Evolutionary conservation across 164 flowering plant genomes (phyloP).

Genomic region (Umbellularia californica): DNA sequence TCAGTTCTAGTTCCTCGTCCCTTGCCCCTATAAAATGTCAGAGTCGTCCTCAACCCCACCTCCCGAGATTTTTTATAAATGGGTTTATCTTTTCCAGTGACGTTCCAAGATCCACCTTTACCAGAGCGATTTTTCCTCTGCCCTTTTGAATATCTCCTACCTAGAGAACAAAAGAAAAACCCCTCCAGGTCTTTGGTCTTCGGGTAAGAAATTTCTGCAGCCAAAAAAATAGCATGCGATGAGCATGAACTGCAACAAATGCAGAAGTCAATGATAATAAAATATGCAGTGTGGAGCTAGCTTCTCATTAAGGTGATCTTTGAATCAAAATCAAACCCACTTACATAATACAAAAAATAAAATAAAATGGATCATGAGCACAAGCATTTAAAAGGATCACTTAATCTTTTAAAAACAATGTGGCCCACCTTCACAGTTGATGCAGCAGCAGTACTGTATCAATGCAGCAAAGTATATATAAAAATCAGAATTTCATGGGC

Average conservation of each 20-base stretch:
- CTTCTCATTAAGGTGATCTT: neutral
- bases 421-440: no score
- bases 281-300: neutral
- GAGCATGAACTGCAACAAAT: neutral
- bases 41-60: constrained; percentile 66
- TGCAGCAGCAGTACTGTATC: no score
- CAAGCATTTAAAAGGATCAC: no score
- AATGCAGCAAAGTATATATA: no score
- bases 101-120: constrained; percentile 73
- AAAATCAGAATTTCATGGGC: no score
- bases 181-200: constrained; percentile 59
- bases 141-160: constrained; percentile 60
- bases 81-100: constrained; percentile 74
- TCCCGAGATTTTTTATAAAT: constrained; percentile 26
- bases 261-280: neutral
- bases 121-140: constrained; percentile 62
- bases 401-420: no score
- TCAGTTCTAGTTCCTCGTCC: constrained; percentile 52
- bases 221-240: neutral
- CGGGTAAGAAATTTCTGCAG: constrained; percentile 48
- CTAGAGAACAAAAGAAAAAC: constrained; percentile 79
- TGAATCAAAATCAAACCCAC: neutral
- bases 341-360: no score
- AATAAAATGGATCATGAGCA: no score
- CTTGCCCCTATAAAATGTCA: constrained; percentile 64